Base-by-base conservation (phyloP, 768 basidiomycete genomes). In the Crassisporium funariophilum region DNA sequence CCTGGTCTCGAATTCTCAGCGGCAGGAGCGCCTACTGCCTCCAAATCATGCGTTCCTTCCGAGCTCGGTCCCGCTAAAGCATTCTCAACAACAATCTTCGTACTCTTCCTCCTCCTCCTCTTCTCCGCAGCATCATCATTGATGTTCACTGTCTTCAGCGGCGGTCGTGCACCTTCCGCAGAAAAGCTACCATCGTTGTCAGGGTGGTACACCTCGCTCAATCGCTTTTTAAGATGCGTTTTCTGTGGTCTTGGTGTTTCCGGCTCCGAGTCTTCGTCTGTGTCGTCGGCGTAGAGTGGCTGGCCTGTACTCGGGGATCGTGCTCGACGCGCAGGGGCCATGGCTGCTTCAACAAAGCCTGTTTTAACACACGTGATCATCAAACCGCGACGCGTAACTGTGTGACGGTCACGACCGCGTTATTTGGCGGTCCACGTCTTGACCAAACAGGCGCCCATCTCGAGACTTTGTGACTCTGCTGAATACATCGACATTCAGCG, bases 61-160 rank as follows among this genome's bases (percentile, higher is more conserved):
- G 84, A 82, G 6, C 84, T 84, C 2, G 82, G 80, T 2, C 83
- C 84, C 3, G 77, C 76, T 40, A 83, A 71, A 5, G 75, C 68
- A 41, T 72, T 75, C 21, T 86, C 85, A n/a, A 78, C 66, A 12
- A 76, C 76, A 8, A 82, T 65, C 65, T 84, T 90, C 17, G 78
- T 82, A 59, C 87, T 91, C 74, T 89, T 90, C 58, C 92, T 71
- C 44, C 92, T 71, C 46, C 84, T 76, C 39, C 91, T 79, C 64
- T 91, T 92, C 73, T 95, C 92, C 0, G 91, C 91, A 2, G 78
- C 79, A 67, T 94, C 92, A 61, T 94, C 91, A 65, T 94, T 95
- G 66, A 72, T 76, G 50, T 75, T 84, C 57, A 75, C 76, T 6
- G 75, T 71, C 59, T 75, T 77, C 37, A 72, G 60, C 17, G 73